Conservation (phyloP, 192 early-diverging fungal genomes). For the Coemansia sp. region DNA sequence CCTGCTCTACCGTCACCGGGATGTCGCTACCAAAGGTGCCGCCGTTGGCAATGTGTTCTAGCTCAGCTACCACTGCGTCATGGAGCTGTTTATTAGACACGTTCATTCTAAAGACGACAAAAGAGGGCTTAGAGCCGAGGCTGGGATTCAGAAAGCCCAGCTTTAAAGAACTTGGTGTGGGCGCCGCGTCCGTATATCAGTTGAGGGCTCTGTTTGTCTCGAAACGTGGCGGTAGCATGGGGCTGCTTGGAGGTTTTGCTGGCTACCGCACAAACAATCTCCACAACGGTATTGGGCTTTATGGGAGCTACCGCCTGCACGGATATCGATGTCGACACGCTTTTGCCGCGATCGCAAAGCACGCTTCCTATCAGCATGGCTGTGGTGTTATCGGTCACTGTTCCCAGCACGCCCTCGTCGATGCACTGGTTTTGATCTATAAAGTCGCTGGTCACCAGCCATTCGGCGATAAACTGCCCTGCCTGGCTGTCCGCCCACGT, state of each 20-base stretch:
- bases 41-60: too few relatives aligned
- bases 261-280: slow-evolving; percentile 23
- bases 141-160: slow-evolving; percentile 27
- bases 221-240: slow-evolving; percentile 28
- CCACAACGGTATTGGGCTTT: slow-evolving; percentile 13
- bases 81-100: background rate
- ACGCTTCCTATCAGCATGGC: slow-evolving; percentile 27
- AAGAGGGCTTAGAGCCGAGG: slow-evolving; percentile 6
- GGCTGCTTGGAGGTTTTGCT: slow-evolving; percentile 19
- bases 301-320: slow-evolving; percentile 22
- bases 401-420: slow-evolving; percentile 36
- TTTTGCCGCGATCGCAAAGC: slow-evolving; percentile 4
- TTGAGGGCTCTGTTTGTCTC: slow-evolving; percentile 18
- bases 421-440: slow-evolving; percentile 19
- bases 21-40: too few relatives aligned
- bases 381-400: slow-evolving; percentile 40
- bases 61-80: background rate
- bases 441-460: slow-evolving; percentile 28
- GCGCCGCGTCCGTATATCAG: slow-evolving; percentile 19
- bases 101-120: background rate
- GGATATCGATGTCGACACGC: slow-evolving; percentile 30
- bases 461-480: slow-evolving; percentile 28
- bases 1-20: too few relatives aligned
- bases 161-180: slow-evolving; percentile 39
- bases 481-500: slow-evolving; percentile 9